These are phyloP conservation scores for Fomes fomentarius DNA, from an alignment of 1,284 basidiomycete species.

Conservation along the genomic window DNA sequence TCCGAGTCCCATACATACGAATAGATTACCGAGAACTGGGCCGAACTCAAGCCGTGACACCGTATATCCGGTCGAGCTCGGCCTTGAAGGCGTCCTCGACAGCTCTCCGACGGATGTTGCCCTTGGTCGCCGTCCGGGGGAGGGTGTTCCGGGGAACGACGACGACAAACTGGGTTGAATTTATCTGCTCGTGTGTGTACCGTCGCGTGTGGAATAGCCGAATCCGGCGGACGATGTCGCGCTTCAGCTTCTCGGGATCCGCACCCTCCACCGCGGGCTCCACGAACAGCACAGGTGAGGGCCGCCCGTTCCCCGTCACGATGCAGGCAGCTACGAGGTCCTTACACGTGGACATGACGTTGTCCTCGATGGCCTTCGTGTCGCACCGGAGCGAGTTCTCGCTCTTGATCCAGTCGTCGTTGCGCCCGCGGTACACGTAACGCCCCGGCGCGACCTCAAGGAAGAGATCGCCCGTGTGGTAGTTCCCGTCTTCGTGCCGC, in stretches of 20 bases:
- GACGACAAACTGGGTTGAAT: slow-evolving; percentile 54
- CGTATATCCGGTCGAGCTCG: slow-evolving; percentile 57
- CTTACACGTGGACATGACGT: slow-evolving; percentile 56
- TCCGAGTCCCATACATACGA: not conserved
- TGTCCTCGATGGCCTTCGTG: slow-evolving; percentile 77
- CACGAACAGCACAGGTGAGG: slow-evolving; percentile 69
- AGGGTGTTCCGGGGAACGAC: slow-evolving; percentile 57
- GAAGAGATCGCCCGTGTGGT: slow-evolving; percentile 78
- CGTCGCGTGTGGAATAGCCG: slow-evolving; percentile 63
- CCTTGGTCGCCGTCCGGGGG: slow-evolving; percentile 69
- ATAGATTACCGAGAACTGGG: not conserved
- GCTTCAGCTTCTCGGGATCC: slow-evolving; percentile 56
- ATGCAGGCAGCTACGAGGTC: slow-evolving; percentile 62
- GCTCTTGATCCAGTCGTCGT: slow-evolving; percentile 82
- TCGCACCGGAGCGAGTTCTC: slow-evolving; percentile 74
- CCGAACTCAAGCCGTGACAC: slow-evolving; percentile 20
- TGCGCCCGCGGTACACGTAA: slow-evolving; percentile 66
- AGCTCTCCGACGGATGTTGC: slow-evolving; percentile 66
- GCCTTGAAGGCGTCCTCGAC: slow-evolving; percentile 59
- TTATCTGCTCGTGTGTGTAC: slow-evolving; percentile 71
- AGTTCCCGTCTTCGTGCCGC: slow-evolving; percentile 61
- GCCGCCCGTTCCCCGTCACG: slow-evolving; percentile 66
- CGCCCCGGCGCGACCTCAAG: slow-evolving; percentile 54
- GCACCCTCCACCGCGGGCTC: slow-evolving; percentile 52
- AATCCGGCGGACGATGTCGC: slow-evolving; percentile 67